phyloP scores from a whole-genome alignment of 129 eudicot species.

The Tagetes patula region DNA sequence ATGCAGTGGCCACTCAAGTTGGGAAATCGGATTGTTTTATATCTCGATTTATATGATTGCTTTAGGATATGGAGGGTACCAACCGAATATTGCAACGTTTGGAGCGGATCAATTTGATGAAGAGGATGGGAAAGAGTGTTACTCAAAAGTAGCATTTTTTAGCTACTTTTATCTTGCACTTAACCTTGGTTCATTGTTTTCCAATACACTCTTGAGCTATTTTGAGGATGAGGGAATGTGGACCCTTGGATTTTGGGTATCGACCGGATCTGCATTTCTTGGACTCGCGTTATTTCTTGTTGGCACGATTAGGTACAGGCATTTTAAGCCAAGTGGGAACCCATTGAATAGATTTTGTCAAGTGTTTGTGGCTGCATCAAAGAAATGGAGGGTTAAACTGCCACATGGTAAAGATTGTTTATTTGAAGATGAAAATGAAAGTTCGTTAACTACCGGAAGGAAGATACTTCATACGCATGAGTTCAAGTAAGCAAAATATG shows the following conservation, averaged over 20 bases:
- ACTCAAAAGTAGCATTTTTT: slow-evolving; percentile 81
- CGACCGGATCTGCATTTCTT: slow-evolving; percentile 68
- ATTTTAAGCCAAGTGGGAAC: slow-evolving; percentile 88
- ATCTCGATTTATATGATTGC: slow-evolving; percentile 85
- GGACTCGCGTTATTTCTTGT: slow-evolving; percentile 69
- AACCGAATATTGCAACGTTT: slow-evolving; percentile 89
- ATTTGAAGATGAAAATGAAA: slow-evolving; percentile 49
- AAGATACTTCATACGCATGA: slow-evolving; percentile 83
- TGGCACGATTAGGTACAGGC: slow-evolving; percentile 77
- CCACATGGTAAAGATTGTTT: slow-evolving; percentile 48
- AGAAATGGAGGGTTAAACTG: slow-evolving; percentile 56
- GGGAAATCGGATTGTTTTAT: slow-evolving; percentile 75
- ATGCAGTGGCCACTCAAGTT: slow-evolving; percentile 65
- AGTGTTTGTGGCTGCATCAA: slow-evolving; percentile 77
- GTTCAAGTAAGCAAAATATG: slow-evolving; percentile 61
- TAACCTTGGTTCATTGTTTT: slow-evolving; percentile 85
- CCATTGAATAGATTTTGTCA: slow-evolving; percentile 82
- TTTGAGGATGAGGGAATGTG: slow-evolving; percentile 88
- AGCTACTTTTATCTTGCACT: slow-evolving; percentile 89
- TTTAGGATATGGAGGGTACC: slow-evolving; percentile 93
- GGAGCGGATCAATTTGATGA: slow-evolving; percentile 97
- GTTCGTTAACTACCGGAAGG: slow-evolving; percentile 41
- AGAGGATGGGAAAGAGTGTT: slow-evolving; percentile 57
- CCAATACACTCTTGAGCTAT: slow-evolving; percentile 76
- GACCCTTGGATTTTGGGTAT: slow-evolving; percentile 86